Conservation (phyloP, 805 yeast species). For the Saccharomycopsis amapae region DNA sequence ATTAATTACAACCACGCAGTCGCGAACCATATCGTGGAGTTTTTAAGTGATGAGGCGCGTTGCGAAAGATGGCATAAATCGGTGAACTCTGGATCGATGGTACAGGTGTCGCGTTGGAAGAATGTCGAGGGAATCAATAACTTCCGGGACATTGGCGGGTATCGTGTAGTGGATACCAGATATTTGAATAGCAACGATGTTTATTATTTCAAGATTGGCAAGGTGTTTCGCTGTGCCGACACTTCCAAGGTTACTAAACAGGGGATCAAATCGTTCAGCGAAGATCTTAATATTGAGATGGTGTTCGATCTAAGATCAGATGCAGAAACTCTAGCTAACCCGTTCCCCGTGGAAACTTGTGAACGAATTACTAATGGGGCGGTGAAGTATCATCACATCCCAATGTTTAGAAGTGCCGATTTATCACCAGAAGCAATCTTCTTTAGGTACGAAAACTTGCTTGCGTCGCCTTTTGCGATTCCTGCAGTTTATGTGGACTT, state of each 20-base stretch:
- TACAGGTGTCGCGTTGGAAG: constrained; percentile 36
- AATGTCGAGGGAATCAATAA: constrained; percentile 60
- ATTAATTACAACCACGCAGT: constrained; percentile 58
- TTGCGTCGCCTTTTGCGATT: constrained; percentile 54
- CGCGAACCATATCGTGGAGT: constrained; percentile 37
- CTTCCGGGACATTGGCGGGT: constrained; percentile 80
- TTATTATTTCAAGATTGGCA: neutral
- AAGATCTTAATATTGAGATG: constrained; percentile 36
- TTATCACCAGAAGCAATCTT: constrained; percentile 62
- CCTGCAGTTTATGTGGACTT: constrained; percentile 56
- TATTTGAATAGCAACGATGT: neutral
- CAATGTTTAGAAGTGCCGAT: constrained; percentile 33
- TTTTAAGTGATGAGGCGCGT: neutral
- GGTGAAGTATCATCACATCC: constrained; percentile 13
- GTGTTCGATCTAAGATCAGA: constrained; percentile 64
- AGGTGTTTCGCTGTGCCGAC: constrained; percentile 57
- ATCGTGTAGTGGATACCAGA: constrained; percentile 31
- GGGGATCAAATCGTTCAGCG: constrained; percentile 39
- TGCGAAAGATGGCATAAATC: no score
- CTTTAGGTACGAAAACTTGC: constrained; percentile 43
- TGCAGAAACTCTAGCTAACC: constrained; percentile 42
- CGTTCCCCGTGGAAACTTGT: constrained; percentile 6
- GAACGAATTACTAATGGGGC: neutral
- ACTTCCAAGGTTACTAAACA: constrained; percentile 42
- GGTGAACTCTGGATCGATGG: neutral